Conservation (phyloP, 2,329 filamentous ascomycete genomes). For the Fusarium vanettenii region DNA sequence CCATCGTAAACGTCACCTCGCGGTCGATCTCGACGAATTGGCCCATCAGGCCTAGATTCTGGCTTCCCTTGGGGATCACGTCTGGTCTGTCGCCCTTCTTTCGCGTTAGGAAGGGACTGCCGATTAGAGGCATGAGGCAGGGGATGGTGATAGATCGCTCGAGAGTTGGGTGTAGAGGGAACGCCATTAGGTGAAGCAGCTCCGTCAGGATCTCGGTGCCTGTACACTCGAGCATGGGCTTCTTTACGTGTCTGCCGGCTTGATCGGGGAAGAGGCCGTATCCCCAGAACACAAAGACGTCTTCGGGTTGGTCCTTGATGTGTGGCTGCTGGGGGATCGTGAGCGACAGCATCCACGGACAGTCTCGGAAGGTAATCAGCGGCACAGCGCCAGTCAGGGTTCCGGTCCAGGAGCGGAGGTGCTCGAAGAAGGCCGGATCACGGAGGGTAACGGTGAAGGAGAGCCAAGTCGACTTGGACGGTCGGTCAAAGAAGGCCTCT, state of each 20-base stretch:
- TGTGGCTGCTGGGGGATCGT: slow-evolving; percentile 40
- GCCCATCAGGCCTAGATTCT: slow-evolving; percentile 42
- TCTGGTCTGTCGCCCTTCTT: slow-evolving; percentile 42
- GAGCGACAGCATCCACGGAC: slow-evolving; percentile 43
- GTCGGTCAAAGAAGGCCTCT: slow-evolving; percentile 43
- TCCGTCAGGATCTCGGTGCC: slow-evolving; percentile 42
- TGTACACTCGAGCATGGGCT: slow-evolving; percentile 43
- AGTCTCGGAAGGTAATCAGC: slow-evolving; percentile 42
- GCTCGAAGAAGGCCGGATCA: slow-evolving; percentile 35
- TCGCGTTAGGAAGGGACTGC: slow-evolving; percentile 40
- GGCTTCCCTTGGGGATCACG: slow-evolving; percentile 38
- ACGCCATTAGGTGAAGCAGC: slow-evolving; percentile 39
- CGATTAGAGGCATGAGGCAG: slow-evolving; percentile 41
- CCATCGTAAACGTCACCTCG: slow-evolving; percentile 45
- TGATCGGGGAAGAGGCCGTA: slow-evolving; percentile 44
- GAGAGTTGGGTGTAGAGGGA: slow-evolving; percentile 38
- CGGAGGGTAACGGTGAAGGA: slow-evolving; percentile 41
- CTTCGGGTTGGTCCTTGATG: slow-evolving; percentile 37
- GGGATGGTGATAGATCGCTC: slow-evolving; percentile 38
- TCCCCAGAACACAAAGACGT: slow-evolving; percentile 42
- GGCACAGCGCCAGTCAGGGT: slow-evolving; percentile 37
- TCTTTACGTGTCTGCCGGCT: slow-evolving; percentile 36
- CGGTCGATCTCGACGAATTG: slow-evolving; percentile 44
- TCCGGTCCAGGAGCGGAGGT: slow-evolving; percentile 39
- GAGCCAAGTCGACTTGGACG: slow-evolving; percentile 43